Conservation (phyloP, 441 rosid species). For the Flueggea neowawraea region DNA sequence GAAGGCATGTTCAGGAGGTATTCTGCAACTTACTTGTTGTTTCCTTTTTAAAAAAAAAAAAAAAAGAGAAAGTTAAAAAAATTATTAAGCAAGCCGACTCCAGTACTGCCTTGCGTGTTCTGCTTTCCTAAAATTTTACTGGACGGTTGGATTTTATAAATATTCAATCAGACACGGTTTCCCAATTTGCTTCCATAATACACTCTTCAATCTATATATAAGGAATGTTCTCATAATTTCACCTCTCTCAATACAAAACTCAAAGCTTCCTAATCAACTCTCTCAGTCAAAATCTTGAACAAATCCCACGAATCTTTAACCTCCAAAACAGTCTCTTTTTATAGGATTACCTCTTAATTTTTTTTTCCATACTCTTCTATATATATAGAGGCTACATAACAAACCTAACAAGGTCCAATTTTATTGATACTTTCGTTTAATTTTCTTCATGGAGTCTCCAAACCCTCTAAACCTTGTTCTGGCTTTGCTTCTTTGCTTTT, state of each 20-base stretch:
- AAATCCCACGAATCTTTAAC: slow-evolving; percentile 8
- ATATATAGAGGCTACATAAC: neutral
- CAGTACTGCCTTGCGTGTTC: no score
- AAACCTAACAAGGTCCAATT: neutral
- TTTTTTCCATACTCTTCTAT: neutral
- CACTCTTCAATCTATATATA: neutral
- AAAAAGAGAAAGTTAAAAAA: no score
- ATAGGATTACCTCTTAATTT: neutral
- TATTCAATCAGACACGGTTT: no score
- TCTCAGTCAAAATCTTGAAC: neutral
- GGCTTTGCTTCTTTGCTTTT: slow-evolving; percentile 4
- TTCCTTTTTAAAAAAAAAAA: no score
- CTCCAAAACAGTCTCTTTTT: neutral
- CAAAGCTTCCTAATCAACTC: neutral
- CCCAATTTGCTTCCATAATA: neutral
- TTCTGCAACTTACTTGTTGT: no score
- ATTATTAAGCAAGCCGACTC: no score
- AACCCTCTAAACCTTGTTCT: slow-evolving; percentile 8
- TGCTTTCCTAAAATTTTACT: no score
- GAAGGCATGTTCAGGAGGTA: no score
- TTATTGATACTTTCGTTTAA: neutral
- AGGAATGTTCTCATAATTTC: neutral
- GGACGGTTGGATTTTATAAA: no score
- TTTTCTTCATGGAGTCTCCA: slow-evolving; percentile 18
- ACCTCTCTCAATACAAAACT: neutral